A percentile compares a stretch with the other conserved stretches of the same genome.
Conservation (phyloP, 1,284 basidiomycete species). For the Cryptococcus wingfieldii region DNA sequence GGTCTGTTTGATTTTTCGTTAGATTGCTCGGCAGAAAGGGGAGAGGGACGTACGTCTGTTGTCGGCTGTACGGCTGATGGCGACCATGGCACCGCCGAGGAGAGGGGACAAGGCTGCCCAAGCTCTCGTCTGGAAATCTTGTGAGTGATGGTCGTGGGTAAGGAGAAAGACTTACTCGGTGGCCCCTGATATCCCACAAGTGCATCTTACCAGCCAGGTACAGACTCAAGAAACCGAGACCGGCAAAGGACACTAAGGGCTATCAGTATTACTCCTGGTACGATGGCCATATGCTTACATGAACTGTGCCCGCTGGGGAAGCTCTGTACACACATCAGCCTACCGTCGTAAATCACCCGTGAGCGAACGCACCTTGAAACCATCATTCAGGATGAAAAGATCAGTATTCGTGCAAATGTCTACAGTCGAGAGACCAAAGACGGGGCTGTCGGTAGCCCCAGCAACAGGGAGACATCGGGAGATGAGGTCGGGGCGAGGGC, state of each 20-base stretch:
- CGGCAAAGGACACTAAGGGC: conserved; percentile 75
- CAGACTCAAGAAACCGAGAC: conserved; percentile 81
- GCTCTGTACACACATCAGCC: conserved; percentile 49
- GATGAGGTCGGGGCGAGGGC: conserved; percentile 80
- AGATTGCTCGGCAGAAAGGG: not conserved
- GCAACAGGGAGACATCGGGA: conserved; percentile 71
- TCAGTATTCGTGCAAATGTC: conserved; percentile 75
- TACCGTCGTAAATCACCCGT: not conserved
- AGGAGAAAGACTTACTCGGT: conserved; percentile 57
- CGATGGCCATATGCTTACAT: conserved; percentile 15
- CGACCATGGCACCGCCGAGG: conserved; percentile 74
- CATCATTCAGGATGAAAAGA: conserved; percentile 62
- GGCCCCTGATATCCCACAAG: conserved; percentile 75
- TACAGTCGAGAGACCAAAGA: conserved; percentile 68
- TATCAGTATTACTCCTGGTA: not conserved
- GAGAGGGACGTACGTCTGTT: conserved; percentile 63
- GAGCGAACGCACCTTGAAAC: conserved; percentile 59
- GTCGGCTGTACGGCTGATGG: conserved; percentile 87
- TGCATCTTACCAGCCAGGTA: conserved; percentile 90
- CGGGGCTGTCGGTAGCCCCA: conserved; percentile 61
- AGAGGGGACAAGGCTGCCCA: conserved; percentile 79
- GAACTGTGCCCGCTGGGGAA: conserved; percentile 83
- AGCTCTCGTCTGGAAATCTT: conserved; percentile 60
- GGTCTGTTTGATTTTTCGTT: conserved; percentile 54
- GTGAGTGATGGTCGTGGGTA: not conserved